These are phyloP conservation scores for Globisporangium acanthophoron DNA, from an alignment of 352 stramenopile genomes.

Conservation along the genomic window DNA sequence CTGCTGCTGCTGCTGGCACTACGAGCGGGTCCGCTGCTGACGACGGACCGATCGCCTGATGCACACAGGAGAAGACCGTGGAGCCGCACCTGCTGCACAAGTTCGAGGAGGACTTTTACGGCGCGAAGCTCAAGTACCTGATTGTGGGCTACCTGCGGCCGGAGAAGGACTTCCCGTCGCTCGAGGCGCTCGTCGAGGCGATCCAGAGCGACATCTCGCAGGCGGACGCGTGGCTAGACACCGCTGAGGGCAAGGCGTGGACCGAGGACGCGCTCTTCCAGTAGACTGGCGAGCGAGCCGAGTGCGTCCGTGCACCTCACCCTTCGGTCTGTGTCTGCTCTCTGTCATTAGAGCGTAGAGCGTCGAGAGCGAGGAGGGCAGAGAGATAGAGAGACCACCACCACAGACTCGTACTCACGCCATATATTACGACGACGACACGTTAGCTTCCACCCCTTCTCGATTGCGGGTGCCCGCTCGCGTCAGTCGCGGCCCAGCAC, in stretches of 20 bases:
- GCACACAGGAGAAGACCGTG: constrained; percentile 90
- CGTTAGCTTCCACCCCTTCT: not conserved
- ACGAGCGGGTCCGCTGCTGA: not conserved
- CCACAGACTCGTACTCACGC: not conserved
- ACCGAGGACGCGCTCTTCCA: constrained; percentile 39
- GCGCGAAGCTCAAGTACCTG: constrained; percentile 89
- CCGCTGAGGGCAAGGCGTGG: constrained; percentile 45
- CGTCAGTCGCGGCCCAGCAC: constrained; percentile 52
- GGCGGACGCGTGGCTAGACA: constrained; percentile 63
- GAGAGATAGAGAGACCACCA: not conserved
- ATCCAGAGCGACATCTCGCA: constrained; percentile 87
- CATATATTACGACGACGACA: not conserved
- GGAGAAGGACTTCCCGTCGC: constrained; percentile 92
- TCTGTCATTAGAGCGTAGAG: not conserved
- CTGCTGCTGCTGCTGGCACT: constrained; percentile 5
- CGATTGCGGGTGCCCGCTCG: not conserved
- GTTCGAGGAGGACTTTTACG: constrained; percentile 95
- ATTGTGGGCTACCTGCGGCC: constrained; percentile 91
- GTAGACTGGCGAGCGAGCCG: constrained; percentile 4
- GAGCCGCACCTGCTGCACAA: constrained; percentile 94
- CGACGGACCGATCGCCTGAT: not conserved
- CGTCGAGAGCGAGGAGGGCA: no score
- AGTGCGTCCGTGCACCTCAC: not conserved
- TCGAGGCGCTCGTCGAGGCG: constrained; percentile 89
- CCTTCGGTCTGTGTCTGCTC: not conserved